These are phyloP conservation scores for Saccharomyces kudriavzevii DNA, from an alignment of 805 yeast species.

Conservation along the genomic window DNA sequence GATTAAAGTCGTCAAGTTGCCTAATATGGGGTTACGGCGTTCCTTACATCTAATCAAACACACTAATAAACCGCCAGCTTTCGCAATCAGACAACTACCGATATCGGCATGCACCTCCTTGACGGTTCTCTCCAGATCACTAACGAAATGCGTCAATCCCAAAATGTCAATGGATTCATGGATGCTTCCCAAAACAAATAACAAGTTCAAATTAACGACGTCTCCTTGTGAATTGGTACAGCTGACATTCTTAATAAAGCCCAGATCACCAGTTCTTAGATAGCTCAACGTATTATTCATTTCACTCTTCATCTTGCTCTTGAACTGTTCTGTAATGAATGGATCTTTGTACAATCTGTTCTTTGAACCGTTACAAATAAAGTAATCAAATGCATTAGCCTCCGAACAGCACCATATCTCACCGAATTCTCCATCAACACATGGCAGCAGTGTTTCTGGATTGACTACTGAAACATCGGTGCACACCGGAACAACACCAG, in stretches of 20 bases:
- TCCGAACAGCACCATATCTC: constrained; percentile 96
- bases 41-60: constrained; percentile 61
- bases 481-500: constrained; percentile 93
- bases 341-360: constrained; percentile 41
- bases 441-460: constrained; percentile 76
- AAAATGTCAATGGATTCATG: constrained; percentile 82
- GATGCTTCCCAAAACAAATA: constrained; percentile 77
- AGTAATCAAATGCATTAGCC: constrained; percentile 61
- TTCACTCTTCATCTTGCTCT: constrained; percentile 51
- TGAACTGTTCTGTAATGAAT: constrained; percentile 47
- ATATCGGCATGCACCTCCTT: constrained; percentile 43
- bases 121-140: constrained; percentile 69
- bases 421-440: constrained; percentile 87
- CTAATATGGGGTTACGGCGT: constrained; percentile 36
- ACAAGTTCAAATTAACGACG: constrained; percentile 51
- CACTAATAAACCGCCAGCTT: constrained; percentile 71
- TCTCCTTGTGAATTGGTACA: constrained; percentile 35
- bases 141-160: constrained; percentile 87
- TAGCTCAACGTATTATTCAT: constrained; percentile 59
- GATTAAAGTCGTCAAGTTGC: constrained; percentile 76
- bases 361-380: constrained; percentile 33
- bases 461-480: constrained; percentile 91
- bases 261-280: constrained; percentile 88
- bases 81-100: constrained; percentile 54
- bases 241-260: constrained; percentile 74